Base-by-base conservation (phyloP, 257 asterid species). In the Solanum bulbocastanum region DNA sequence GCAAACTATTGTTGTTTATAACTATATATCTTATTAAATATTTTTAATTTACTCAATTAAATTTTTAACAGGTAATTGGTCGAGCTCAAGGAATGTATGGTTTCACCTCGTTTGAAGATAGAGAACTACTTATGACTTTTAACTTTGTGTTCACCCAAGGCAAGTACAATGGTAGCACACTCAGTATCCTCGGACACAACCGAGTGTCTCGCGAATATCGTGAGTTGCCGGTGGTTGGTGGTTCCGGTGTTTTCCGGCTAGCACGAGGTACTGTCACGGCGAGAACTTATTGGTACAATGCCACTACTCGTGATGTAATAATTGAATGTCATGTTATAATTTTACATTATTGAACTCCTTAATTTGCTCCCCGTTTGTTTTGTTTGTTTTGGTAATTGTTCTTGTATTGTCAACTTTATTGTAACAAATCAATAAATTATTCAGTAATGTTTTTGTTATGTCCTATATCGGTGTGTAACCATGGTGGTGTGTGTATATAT, bases 261-360 rank as follows among this genome's bases (percentile, higher is more conserved):
- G 86, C 86, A 13, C 86, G 86, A 30, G 86, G 86, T 23, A 83
- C 11, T 49, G 5, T 27, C 10, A 83, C 72, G 2, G 42, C 42
- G 20, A 83, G 8, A 62, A 83, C 86, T 7, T 20, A 46, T n/a
- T 32, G 46, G 86, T 52, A n/a, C 32, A 83, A 83, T 83, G 71
- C 66, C 27, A 71, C 71, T 18, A 52, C 86, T 5, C 71, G 72
- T 52, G 72, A 83, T 46, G 16, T 37, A 16, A 62, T 52, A 62
- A 33, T 83, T 30, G 86, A 83, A 52, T 83, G 72, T 7, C 15
- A 83, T 83, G 86, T 83, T 18, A 15, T 20, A 27, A 9, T 83
- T 46, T 83, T 83, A 37, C 86, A 83, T 56, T 83, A 83, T 52
- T 52, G 82, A 73, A 72, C 25, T 69, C 39, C 23, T 69, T 68